Base-by-base conservation (phyloP, 1,139 yeast genomes). In the Arxiozyma heterogenica region DNA sequence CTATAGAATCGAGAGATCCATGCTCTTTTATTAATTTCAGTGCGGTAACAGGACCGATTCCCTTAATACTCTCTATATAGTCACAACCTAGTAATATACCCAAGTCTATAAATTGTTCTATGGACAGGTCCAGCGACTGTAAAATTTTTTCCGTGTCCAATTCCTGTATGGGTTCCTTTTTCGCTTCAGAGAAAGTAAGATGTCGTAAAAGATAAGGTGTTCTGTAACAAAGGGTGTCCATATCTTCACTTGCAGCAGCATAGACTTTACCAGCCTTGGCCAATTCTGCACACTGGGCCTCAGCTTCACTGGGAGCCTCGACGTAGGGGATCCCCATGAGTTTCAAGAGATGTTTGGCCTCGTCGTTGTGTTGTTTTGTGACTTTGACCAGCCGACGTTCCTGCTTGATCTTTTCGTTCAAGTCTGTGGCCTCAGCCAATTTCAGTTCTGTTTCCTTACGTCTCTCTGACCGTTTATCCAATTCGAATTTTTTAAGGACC, bases 201-300 rank as follows among this genome's bases (percentile, higher is more conserved):
- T 93, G 96, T 61, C 98, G 80, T 58, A 93, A 75, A 55, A 93
- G 73, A 57, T 74, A 82, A 1, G 96, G 95, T 1, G 98, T 88
- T 54, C 82, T 83, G 68, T 93, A 93, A 65, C 98, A 93, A 55
- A 93, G 71, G 0, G 98, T 94, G 71, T 93, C 99, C 98, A 93
- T 93, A 80, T 93, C 99, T 69, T 93, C 99, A 3, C 96, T 87
- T 0, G 98, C 99, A 1, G 98, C 96, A 15, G 96, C 98, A 68
- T 83, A 93, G 0, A 93, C 98, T 65, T 84, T 85, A 4, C 95
- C 97, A 18, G 82, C 81, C 57, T 82, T 80, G 1, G 98, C 97
- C 55, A 93, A 73, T 60, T 83, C 95, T 0, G 98, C 98, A 74
- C 98, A 93, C 65, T 93, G 98, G 0, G 98, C 96, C 68, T 93